These are phyloP conservation scores for Aspergillus avenaceus DNA, from an alignment of 495 filamentous ascomycete species.

Conservation along the genomic window DNA sequence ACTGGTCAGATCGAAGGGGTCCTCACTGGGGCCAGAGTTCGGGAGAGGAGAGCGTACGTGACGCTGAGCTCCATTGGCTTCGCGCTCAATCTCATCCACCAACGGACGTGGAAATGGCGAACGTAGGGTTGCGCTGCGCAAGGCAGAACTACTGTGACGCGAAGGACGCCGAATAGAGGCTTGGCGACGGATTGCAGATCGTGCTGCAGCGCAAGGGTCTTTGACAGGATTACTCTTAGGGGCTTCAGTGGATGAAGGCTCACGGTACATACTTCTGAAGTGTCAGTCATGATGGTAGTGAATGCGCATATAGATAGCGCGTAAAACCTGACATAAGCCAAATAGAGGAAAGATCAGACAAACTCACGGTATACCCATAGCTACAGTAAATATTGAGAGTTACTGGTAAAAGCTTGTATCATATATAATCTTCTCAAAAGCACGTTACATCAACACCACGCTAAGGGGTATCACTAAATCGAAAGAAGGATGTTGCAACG, in stretches of 20 bases:
- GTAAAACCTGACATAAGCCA: conserved; percentile 9
- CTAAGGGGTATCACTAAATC: conserved; percentile 6
- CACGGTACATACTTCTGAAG: conserved; percentile 51
- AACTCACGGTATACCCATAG: conserved; percentile 83
- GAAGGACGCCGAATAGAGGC: conserved; percentile 36
- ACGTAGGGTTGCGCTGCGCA: conserved; percentile 29
- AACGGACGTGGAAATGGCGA: conserved; percentile 35
- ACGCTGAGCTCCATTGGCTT: conserved; percentile 21
- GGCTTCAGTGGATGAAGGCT: conserved; percentile 45
- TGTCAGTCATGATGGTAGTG: conserved; percentile 17
- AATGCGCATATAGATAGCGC: conserved; percentile 23
- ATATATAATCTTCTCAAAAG: neutral
- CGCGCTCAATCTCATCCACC: conserved; percentile 42
- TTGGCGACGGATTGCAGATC: conserved; percentile 70
- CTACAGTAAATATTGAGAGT: conserved; percentile 18
- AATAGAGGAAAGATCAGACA: conserved; percentile 11
- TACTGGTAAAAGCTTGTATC: conserved; percentile 8
- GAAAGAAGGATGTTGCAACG: conserved; percentile 10
- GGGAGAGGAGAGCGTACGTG: conserved; percentile 29
- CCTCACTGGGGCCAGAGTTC: conserved; percentile 24
- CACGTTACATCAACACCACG: conserved; percentile 6
- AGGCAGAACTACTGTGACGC: conserved; percentile 24
- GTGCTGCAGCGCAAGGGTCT: conserved; percentile 54
- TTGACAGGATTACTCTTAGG: conserved; percentile 54
- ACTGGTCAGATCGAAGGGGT: conserved; percentile 29